Evolutionary conservation across 2,329 filamentous ascomycete species (phyloP), one percentile per base, ranked within the genome.

Genomic region (Nakataea oryzae): DNA sequence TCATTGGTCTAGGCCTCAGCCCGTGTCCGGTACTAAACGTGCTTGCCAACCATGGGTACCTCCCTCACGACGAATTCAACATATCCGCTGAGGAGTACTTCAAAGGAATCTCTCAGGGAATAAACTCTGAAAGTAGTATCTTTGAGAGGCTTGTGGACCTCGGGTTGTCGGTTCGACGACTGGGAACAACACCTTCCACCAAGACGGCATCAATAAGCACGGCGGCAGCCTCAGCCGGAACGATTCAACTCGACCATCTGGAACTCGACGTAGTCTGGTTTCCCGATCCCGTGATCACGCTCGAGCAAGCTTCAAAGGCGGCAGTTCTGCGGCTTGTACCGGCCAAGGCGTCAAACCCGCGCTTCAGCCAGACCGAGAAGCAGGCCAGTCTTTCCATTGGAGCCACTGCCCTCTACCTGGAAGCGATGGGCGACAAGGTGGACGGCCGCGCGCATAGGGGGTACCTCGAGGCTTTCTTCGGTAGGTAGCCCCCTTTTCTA

Each of bases 21-120:
- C 78, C 79, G n/a, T 82, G 79, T 62, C 79, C 80, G 0, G 79
- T 80, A 74, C 70, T 82, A 62, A 83, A 82, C 67, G 75, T 79
- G 0, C 69, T 82, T n/a, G 75, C 78, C 3, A 82, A 82, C 66
- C 77, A 82, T 63, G 76, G 75, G 14, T 80, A 77, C 61, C 73
- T 82, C 0, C 78, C 77, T 3, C 79, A 74, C 59, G 68, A 79
- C 61, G 79, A 79, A 54, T 72, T 70, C 57, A 72, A 78, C 66
- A 70, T 81, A 59, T 77, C 74, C 14, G 65, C 70, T 32, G 67
- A 74, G 57, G 72, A 71, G 24, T 73, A 74, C 0, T 66, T 79
- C 14, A 66, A 70, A 11, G 79, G 70, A 26, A 65, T 83, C 41
- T 66, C 66, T 3, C 67, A 69, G 0, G 78, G 71, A 1, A 67